Percentiles rank a stretch among this genome's conserved stretches.
These are phyloP conservation scores for Aspergillus sp. DNA, from an alignment of 2,329 filamentous ascomycete species.

Conservation along the genomic window DNA sequence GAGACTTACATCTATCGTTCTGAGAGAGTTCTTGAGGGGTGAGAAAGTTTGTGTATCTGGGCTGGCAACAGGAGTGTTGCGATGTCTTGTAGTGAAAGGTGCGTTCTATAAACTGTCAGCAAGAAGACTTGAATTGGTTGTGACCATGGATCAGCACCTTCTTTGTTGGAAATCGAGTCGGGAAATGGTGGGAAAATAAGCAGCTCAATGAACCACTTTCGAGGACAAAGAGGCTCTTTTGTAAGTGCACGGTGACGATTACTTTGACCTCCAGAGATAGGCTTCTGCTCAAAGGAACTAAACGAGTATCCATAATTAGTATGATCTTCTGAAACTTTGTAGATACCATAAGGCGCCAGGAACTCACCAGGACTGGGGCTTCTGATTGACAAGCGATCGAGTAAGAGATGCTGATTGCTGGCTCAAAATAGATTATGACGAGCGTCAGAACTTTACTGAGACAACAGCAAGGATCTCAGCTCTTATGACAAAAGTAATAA, in stretches of 20 bases:
- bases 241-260: slow-evolving; percentile 3
- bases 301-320: background rate
- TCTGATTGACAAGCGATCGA: background rate
- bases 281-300: background rate
- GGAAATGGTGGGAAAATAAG: background rate
- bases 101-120: background rate
- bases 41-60: background rate
- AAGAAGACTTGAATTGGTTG: background rate
- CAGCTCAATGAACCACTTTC: background rate
- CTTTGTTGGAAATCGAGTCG: background rate
- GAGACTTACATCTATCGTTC: background rate
- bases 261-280: slow-evolving; percentile 2
- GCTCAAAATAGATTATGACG: slow-evolving; percentile 4
- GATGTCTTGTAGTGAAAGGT: background rate
- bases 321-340: background rate
- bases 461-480: background rate
- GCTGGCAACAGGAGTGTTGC: background rate
- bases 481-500: background rate
- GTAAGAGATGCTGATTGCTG: background rate
- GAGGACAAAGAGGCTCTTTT: slow-evolving; percentile 2
- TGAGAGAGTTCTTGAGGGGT: background rate
- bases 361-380: slow-evolving; percentile 1
- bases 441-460: slow-evolving; percentile 7
- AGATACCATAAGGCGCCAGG: background rate
- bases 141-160: background rate